phyloP scores from a whole-genome alignment of 768 basidiomycete species.

The Lentinula edodes region DNA sequence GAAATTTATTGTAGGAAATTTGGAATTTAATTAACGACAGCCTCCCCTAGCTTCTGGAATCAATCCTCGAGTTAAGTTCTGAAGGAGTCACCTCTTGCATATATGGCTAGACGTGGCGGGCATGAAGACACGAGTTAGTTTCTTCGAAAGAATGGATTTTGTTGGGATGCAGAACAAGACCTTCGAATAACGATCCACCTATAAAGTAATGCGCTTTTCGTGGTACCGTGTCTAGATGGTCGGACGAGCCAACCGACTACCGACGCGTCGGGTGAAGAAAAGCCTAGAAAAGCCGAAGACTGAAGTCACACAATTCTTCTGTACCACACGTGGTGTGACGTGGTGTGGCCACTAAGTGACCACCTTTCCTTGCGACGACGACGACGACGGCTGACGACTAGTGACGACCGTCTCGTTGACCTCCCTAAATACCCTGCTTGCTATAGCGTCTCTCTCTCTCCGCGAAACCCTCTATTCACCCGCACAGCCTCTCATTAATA shows the following conservation, averaged over 20 bases:
- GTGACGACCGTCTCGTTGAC: slow-evolving; percentile 3
- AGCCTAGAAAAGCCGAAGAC: no score
- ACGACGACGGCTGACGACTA: slow-evolving; percentile 7
- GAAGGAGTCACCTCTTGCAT: not conserved
- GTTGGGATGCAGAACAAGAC: not conserved
- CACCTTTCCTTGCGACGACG: not conserved
- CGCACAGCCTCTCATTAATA: slow-evolving; percentile 2
- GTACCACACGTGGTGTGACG: not conserved
- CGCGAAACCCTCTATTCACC: slow-evolving; percentile 14
- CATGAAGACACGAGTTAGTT: not conserved
- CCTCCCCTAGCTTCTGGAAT: not conserved
- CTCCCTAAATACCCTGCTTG: not conserved
- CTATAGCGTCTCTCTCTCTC: not conserved
- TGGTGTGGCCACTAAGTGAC: not conserved
- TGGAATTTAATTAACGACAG: not conserved
- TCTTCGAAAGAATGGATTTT: not conserved
- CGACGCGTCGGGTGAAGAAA: no score
- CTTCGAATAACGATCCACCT: no score
- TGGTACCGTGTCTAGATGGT: no score
- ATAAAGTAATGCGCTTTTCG: no score
- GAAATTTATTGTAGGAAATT: not conserved
- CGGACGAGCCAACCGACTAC: no score
- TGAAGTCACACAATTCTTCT: no score
- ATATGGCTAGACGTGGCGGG: not conserved
- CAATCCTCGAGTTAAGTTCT: no score